Percentiles rank a stretch among this genome's conserved stretches.
These are phyloP conservation scores for Bonia amplexicaulis DNA, from an alignment of 176 grass and related monocot genomes.

Conservation along the genomic window DNA sequence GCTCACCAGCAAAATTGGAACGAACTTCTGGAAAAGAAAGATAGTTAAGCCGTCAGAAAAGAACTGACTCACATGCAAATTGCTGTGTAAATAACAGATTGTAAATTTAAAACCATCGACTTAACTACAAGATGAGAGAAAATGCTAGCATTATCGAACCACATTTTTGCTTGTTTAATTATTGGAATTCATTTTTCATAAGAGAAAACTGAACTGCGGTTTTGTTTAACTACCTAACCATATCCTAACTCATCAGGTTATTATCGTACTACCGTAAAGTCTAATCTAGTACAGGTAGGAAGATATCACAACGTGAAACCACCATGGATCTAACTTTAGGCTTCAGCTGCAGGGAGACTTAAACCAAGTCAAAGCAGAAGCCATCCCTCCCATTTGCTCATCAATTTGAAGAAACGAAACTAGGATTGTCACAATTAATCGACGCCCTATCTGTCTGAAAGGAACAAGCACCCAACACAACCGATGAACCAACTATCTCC, in stretches of 20 bases:
- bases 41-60: neutral
- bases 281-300: neutral
- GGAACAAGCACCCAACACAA: constrained; percentile 15
- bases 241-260: neutral
- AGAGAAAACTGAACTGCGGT: neutral
- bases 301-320: constrained; percentile 12
- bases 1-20: neutral
- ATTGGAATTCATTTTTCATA: neutral
- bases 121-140: neutral
- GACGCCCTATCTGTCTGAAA: neutral
- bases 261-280: neutral
- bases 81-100: constrained; percentile 2
- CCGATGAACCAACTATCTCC: neutral
- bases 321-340: neutral
- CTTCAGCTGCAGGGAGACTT: neutral
- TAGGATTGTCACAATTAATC: neutral
- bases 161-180: neutral
- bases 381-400: neutral
- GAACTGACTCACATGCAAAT: neutral
- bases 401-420: neutral
- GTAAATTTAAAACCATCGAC: neutral
- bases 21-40: constrained; percentile 20
- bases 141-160: neutral
- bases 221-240: neutral
- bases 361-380: constrained; percentile 21